Base-by-base conservation (phyloP, 768 basidiomycete species). In the Boletus pseudo-olivaceus region DNA sequence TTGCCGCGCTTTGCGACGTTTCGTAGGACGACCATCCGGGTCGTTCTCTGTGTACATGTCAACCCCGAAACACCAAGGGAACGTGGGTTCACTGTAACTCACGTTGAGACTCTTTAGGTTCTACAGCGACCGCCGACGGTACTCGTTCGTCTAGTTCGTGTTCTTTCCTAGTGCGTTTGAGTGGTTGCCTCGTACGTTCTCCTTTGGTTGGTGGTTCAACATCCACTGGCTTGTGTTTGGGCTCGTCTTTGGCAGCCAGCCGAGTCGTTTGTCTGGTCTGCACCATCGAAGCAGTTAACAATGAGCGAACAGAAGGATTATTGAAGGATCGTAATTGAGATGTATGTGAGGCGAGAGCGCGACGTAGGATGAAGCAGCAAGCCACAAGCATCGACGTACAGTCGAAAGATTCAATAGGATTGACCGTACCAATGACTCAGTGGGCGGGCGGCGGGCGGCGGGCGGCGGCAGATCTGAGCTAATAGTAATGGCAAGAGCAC, bases 211-310 rank as follows among this genome's bases (percentile, higher is more conserved):
- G 10, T 6, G 34, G 10, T 47, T 44, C 42, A 34, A 32, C 27
- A 11, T 26, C 44, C 6, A 15, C 47, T 30, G 40, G 19, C 30
- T 23, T 15, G 39, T 2, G 27, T 23, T 51, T 15, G 14, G 19
- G 19, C 20, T 53, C 40, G n/a, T 39, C 45, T 7, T 29, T 33
- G 27, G 40, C 38, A 9, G 58, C 47, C 11, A 43, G 35, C 23
- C 44, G 60, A 37, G 54, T 40, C 8, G 57, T 47, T 32, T 59
- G 57, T 43, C 69, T 56, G 14, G 69, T 71, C 35, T 60, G 60
- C 8, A 63, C 63, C 68, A 69, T 71, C 20, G 8, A 32, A 5
- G 40, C 2, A 26, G 43, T 19, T 14, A 20, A 48, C 0, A 17
- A 26, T 29, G 30, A 47, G 26, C 12, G 9, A 33, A 32, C 1